Conservation (phyloP, 768 basidiomycete species). For the Multifurca ochricompacta region DNA sequence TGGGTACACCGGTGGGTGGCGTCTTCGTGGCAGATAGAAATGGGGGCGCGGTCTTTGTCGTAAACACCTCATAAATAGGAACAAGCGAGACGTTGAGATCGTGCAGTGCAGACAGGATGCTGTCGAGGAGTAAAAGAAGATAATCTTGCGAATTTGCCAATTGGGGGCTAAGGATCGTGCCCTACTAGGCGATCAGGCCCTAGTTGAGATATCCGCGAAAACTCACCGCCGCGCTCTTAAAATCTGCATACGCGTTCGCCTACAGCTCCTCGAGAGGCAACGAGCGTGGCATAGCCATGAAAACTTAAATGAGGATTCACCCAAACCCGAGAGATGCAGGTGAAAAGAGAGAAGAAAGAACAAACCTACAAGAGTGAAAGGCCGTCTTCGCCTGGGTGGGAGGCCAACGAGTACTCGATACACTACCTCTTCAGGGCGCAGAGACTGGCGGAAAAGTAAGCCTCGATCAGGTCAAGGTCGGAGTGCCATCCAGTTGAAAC, state of each 20-base stretch:
- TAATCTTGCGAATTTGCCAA: not conserved
- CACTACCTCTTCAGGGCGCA: not conserved
- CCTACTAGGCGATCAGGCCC: not conserved
- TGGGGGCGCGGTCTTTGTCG: not conserved
- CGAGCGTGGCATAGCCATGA: not conserved
- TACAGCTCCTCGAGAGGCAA: not conserved
- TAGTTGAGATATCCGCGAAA: not conserved
- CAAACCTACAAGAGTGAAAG: not conserved
- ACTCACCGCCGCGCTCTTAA: not conserved
- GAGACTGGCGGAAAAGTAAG: not conserved
- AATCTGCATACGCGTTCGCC: not conserved
- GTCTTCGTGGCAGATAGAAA: not conserved
- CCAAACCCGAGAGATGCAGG: not conserved
- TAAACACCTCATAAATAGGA: not conserved
- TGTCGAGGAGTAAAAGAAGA: not conserved
- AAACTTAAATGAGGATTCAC: not conserved
- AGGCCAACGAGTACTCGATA: not conserved
- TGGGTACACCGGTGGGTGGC: not conserved
- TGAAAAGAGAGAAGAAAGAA: not conserved
- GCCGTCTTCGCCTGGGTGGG: not conserved
- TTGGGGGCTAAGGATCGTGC: not conserved
- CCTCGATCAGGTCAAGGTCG: not conserved
- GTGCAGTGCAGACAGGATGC: not conserved
- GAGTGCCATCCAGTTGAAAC: not conserved
- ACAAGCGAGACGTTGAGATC: not conserved